These are phyloP conservation scores for Chytridium lagenaria DNA, from an alignment of 371 early-diverging fungal species.

Conservation along the genomic window DNA sequence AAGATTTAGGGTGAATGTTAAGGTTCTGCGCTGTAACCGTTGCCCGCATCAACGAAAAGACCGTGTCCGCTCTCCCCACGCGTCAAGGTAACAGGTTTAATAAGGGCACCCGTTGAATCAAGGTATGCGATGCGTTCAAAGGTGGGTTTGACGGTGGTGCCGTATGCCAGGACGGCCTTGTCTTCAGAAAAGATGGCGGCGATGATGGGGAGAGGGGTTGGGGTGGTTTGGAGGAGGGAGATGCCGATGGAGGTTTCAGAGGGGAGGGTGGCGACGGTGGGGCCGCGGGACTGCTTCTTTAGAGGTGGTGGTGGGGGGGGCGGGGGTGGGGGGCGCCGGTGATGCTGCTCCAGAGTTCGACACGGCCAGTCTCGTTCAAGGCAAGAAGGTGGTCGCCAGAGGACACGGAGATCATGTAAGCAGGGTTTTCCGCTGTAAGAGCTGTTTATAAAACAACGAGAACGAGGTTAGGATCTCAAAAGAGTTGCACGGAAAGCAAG, in stretches of 20 bases:
- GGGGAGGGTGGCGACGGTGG: background rate
- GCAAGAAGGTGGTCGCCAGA: constrained; percentile 67
- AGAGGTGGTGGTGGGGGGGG: constrained; percentile 34
- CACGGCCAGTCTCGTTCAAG: constrained; percentile 72
- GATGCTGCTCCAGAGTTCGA: constrained; percentile 66
- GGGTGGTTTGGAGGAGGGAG: constrained; percentile 29
- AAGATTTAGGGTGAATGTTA: constrained; percentile 9
- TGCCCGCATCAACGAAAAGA: background rate
- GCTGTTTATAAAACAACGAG: constrained; percentile 42
- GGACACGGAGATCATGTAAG: constrained; percentile 58
- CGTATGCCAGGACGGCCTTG: constrained; percentile 71
- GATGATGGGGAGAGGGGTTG: constrained; percentile 57
- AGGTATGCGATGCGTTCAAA: constrained; percentile 70
- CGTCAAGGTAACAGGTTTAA: constrained; percentile 9
- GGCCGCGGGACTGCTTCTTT: constrained; percentile 46
- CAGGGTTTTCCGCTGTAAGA: constrained; percentile 69
- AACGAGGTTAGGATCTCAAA: no score
- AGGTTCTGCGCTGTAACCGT: constrained; percentile 16
- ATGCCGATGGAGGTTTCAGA: constrained; percentile 5
- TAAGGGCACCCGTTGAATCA: constrained; percentile 25
- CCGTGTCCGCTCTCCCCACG: constrained; percentile 16
- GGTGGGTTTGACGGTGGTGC: constrained; percentile 70
- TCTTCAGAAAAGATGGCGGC: constrained; percentile 62
- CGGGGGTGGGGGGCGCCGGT: constrained; percentile 29
- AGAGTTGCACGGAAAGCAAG: no score